Evolutionary conservation across 1,139 yeast genomes (phyloP).

Genomic region (Blastobotrys illinoisensis): DNA sequence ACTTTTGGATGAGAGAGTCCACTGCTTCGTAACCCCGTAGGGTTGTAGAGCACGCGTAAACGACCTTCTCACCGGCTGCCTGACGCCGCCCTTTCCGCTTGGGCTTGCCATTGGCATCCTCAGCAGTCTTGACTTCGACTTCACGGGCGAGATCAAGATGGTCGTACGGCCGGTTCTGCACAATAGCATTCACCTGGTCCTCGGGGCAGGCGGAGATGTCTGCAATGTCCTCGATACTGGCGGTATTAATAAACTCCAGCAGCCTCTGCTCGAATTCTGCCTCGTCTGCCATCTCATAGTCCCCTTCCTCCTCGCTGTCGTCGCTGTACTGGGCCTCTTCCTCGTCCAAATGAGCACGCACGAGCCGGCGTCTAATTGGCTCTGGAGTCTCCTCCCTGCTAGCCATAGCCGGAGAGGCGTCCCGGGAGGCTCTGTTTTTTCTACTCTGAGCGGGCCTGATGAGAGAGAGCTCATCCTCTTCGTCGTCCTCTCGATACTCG

Average conservation of each 20-base stretch:
- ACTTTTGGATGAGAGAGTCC: constrained; percentile 77
- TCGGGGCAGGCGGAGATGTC: constrained; percentile 74
- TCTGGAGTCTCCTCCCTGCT: neutral
- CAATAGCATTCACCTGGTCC: constrained; percentile 56
- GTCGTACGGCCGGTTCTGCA: constrained; percentile 61
- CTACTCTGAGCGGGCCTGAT: neutral
- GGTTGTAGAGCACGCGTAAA: constrained; percentile 64
- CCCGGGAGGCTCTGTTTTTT: neutral
- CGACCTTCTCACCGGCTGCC: constrained; percentile 67
- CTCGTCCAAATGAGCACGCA: constrained; percentile 22
- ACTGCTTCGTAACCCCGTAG: constrained; percentile 90
- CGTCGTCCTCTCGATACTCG: constrained; percentile 13
- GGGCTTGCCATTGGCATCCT: constrained; percentile 27
- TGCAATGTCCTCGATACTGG: constrained; percentile 65
- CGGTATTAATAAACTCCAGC: constrained; percentile 71
- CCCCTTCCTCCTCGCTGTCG: constrained; percentile 32
- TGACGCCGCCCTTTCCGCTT: constrained; percentile 41
- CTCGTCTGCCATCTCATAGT: constrained; percentile 43
- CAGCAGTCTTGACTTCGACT: constrained; percentile 35
- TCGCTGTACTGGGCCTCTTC: constrained; percentile 27
- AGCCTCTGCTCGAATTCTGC: constrained; percentile 57
- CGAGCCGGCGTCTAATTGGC: constrained; percentile 7
- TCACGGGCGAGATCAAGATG: constrained; percentile 54
- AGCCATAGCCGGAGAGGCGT: neutral
- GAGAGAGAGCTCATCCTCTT: constrained; percentile 10